These are phyloP conservation scores for Podosphaera xanthii DNA, from an alignment of 2,329 filamentous ascomycete species.

Conservation along the genomic window DNA sequence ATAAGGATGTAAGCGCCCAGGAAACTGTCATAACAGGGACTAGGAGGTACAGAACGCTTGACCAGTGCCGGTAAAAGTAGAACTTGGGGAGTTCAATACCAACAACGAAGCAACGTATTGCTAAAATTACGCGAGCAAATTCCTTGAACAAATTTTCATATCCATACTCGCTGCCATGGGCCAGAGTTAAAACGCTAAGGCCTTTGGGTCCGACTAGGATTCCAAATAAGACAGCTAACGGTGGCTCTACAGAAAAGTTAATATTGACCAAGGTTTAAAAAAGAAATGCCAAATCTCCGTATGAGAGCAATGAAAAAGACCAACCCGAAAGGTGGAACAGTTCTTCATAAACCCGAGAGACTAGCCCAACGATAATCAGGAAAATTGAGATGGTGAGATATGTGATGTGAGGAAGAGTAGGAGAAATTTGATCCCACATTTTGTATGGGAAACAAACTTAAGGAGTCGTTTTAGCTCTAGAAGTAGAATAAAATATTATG, in stretches of 20 bases:
- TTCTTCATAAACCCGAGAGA: too few relatives aligned
- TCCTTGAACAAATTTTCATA: slow-evolving; percentile 45
- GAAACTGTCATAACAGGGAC: slow-evolving; percentile 13
- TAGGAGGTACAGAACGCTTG: slow-evolving; percentile 10
- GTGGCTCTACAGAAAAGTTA: slow-evolving; percentile 21
- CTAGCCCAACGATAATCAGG: too few relatives aligned
- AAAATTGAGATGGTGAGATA: too few relatives aligned
- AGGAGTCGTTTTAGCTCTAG: too few relatives aligned
- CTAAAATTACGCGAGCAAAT: slow-evolving; percentile 47
- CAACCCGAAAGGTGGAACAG: too few relatives aligned
- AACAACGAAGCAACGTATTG: slow-evolving; percentile 52
- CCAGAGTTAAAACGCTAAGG: slow-evolving; percentile 37
- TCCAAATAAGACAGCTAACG: slow-evolving; percentile 40
- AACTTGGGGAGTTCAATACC: slow-evolving; percentile 42
- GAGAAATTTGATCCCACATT: too few relatives aligned
- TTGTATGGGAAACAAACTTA: too few relatives aligned
- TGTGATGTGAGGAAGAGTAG: too few relatives aligned
- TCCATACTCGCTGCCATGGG: slow-evolving; percentile 42
- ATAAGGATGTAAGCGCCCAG: slow-evolving; percentile 12
- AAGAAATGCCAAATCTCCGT: too few relatives aligned
- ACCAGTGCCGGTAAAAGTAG: slow-evolving; percentile 14
- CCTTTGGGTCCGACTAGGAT: slow-evolving; percentile 49
- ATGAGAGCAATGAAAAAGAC: too few relatives aligned
- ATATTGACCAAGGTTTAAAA: too few relatives aligned
- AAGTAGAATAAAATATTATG: too few relatives aligned